Evolutionary conservation across 805 yeast species (phyloP), one percentile per base, ranked within the genome.

Genomic region (Lipomyces orientalis): DNA sequence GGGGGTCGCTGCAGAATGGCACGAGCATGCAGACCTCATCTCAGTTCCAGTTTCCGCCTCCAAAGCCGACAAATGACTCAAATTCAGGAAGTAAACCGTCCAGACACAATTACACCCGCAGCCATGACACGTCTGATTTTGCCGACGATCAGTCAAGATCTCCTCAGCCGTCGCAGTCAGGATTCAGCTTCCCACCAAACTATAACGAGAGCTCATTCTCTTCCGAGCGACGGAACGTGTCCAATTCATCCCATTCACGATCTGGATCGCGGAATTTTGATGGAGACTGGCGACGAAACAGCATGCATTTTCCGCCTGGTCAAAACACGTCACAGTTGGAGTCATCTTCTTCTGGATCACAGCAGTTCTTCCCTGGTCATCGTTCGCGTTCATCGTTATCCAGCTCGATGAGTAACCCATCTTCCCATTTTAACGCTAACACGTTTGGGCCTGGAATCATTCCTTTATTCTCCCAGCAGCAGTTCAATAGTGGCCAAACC

Each of bases 351-450:
- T 25, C 34, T 52, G 55, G 55, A 12, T 52, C 55, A 33, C 67
- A 63, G 57, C 68, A 66, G 31, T 91, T 87, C 79, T 86, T 86
- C 1, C 97, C 96, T 1, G 93, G 97, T 16, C 97, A 91, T 76
- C 86, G 90, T 74, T 82, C 88, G 19, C 86, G 94, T 72, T 86
- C 88, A 62, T 92, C 97, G 12, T 86, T 86, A 74, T 67, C 68
- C 3, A 62, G 49, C 54, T 54, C 64, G 1, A 29, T 57, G 57
- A 57, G 63, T n/a, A 58, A 54, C 8, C 63, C 43, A 8, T 58
- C 61, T 6, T 65, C 68, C 9, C 54, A 31, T 29, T 67, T 64
- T 33, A 25, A 62, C 7, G 25, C 64, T 12, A 59, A 22, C 37
- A 56, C 65, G 6, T 67, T 55, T 35, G 63, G 61, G n/a, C 67